Evolutionary conservation across 2,329 filamentous ascomycete genomes (phyloP).

Genomic region (Alternaria sp.): DNA sequence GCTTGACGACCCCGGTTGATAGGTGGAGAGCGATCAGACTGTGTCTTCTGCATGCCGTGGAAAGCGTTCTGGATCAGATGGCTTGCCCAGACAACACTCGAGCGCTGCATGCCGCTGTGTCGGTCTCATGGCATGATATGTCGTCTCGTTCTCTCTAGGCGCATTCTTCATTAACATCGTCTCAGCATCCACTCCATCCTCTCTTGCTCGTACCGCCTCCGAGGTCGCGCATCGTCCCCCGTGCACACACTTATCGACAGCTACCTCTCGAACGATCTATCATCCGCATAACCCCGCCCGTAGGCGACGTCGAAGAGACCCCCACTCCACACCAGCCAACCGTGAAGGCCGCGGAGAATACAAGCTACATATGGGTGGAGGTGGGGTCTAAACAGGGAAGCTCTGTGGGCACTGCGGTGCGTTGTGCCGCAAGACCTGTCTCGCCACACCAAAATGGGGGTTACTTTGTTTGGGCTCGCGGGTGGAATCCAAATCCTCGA

Average conservation of each 20-base stretch:
- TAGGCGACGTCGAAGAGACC: not conserved
- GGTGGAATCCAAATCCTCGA: accelerated
- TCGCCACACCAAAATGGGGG: not conserved
- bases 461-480: not conserved
- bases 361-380: not conserved
- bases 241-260: not conserved
- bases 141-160: too few relatives aligned
- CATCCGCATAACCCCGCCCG: not conserved
- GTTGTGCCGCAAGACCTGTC: not conserved
- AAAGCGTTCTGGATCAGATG: not conserved
- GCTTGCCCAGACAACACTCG: not conserved
- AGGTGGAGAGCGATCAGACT: not conserved
- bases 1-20: not conserved
- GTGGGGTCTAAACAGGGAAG: not conserved
- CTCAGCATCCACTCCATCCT: not conserved
- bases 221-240: not conserved
- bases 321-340: not conserved
- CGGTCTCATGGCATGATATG: too few relatives aligned
- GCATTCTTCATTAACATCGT: not conserved
- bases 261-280: not conserved
- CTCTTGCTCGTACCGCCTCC: not conserved
- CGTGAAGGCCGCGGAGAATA: not conserved
- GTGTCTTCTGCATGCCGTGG: not conserved
- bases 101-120: too few relatives aligned
- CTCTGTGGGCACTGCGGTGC: not conserved